Evolutionary conservation across 306 rosid species (phyloP), one percentile per base, ranked within the genome.

Genomic region (Prunus salicina): DNA sequence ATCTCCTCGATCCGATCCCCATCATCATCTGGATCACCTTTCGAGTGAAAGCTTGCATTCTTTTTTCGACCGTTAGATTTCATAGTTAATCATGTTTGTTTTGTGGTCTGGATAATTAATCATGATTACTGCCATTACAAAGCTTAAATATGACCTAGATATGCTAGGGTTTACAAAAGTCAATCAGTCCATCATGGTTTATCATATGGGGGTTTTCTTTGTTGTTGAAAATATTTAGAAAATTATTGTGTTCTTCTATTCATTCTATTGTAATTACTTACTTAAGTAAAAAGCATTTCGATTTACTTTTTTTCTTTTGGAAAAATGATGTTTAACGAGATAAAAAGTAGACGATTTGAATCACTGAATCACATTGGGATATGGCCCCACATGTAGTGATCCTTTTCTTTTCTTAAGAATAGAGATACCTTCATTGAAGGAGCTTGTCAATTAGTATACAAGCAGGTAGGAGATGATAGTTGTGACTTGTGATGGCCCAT

Each of bases 61-160:
- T 32, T 65, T 78, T 86, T 74, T 74, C 76, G 77, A 83, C 90
- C 91, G 85, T 87, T 86, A 51, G 91, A 86, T 89, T 69, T 58
- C 65, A 81, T 70, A 61, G 71, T 81, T 78, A 58, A 81, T 79
- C 83, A 84, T 90, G 58, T 25, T 16, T 30, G 19, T 28, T 28
- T 63, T 63, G 67, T 14, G 43, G 22, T 63, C 45, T 63, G 67
- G 67, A 63, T 15, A 30, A 30, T 58, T 27, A 60, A 24, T 63
- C 67, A 63, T 19, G 43, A 25, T 56, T 56, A 61, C 34, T 13
- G 5, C 47, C 75, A 52, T 70, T 41, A 16, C 12, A 10, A 32
- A 79, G 20, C 71, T 65, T 51, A 27, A 30, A 20, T 49, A 22
- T 43, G 67, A 41, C 41, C 63, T 57, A 73, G 30, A 64, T 58